phyloP scores from a whole-genome alignment of 345 rosid genomes.

The Euphorbia lathyris region DNA sequence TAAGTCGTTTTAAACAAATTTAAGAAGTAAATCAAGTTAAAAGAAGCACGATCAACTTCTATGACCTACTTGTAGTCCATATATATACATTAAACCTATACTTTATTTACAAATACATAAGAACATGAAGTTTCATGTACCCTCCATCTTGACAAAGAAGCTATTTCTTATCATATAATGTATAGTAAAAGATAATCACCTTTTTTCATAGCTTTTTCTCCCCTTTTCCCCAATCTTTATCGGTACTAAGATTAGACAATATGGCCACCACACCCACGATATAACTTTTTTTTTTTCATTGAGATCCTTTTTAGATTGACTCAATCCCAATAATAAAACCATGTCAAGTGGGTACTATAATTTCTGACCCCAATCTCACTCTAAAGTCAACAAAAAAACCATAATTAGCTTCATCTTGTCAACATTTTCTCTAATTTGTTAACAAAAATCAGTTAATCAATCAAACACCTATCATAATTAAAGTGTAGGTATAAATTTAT shows the following conservation, averaged over 20 bases:
- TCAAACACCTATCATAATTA: background rate
- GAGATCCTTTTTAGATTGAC: conserved; percentile 19
- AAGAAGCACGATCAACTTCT: no score
- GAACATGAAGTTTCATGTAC: no score
- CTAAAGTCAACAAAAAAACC: conserved; percentile 39
- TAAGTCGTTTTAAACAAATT: no score
- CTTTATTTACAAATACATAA: no score
- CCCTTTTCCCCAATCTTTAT: background rate
- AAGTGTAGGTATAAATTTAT: background rate
- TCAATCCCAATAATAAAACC: conserved; percentile 28
- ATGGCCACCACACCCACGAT: conserved; percentile 21
- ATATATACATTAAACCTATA: no score
- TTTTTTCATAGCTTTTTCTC: conserved; percentile 1
- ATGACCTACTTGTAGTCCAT: no score
- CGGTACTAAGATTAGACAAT: conserved; percentile 35
- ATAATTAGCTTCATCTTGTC: conserved; percentile 44
- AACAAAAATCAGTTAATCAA: conserved; percentile 29
- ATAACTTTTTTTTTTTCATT: conserved; percentile 15
- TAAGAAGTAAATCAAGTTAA: no score
- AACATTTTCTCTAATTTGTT: conserved; percentile 36
- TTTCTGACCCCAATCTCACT: conserved; percentile 25
- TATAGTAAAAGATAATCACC: no score
- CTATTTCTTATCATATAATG: no score
- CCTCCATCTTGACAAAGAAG: no score
- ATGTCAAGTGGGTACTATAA: conserved; percentile 30